These are phyloP conservation scores for Trichoderma gamsii DNA, from an alignment of 495 filamentous ascomycete genomes.

Conservation along the genomic window DNA sequence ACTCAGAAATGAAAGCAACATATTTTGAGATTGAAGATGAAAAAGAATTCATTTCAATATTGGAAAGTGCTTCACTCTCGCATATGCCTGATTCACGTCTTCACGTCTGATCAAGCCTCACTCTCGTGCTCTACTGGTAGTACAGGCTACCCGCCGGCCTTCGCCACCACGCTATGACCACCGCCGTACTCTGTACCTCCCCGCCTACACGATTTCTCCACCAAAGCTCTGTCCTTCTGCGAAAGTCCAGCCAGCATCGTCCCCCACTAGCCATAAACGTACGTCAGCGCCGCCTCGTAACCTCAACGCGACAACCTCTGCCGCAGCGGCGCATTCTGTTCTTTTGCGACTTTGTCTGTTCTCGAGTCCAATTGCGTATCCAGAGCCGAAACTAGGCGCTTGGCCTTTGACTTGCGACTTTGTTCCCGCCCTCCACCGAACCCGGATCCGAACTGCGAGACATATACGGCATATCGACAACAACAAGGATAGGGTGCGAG, in stretches of 20 bases:
- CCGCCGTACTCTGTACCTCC: background rate
- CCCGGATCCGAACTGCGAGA: slow-evolving; percentile 2
- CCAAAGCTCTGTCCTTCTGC: slow-evolving; percentile 3
- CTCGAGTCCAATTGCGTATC: background rate
- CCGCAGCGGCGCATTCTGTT: background rate
- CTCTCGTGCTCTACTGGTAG: background rate
- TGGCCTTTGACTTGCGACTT: background rate
- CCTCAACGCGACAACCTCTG: background rate
- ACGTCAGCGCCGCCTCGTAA: slow-evolving; percentile 11
- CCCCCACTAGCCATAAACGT: slow-evolving; percentile 13
- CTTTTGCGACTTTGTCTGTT: background rate
- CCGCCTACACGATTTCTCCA: background rate
- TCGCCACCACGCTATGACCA: background rate
- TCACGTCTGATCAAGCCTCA: background rate
- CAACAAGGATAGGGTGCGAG: background rate
- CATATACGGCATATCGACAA: background rate
- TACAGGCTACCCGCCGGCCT: background rate
- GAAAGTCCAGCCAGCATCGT: background rate
- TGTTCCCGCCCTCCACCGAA: background rate
- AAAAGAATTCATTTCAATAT: too few relatives aligned
- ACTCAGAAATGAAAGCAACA: background rate
- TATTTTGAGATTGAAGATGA: background rate
- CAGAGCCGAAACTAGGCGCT: background rate
- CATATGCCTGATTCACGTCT: too few relatives aligned
- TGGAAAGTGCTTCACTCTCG: too few relatives aligned